These are phyloP conservation scores for Vaccinium darrowii DNA, from an alignment of 148 eudicot genomes.

Conservation along the genomic window DNA sequence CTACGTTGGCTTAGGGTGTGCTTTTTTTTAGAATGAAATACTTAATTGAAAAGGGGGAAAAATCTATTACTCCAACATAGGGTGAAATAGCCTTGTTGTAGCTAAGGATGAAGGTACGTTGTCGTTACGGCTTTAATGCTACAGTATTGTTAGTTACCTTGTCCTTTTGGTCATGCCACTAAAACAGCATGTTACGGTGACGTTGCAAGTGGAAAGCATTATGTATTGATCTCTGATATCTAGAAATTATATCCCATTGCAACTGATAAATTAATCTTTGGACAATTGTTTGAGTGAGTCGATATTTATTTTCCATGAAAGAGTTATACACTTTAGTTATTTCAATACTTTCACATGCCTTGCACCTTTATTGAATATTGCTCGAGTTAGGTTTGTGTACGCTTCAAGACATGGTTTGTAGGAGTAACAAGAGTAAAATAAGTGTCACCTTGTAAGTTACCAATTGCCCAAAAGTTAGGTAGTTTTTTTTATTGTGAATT, in stretches of 20 bases:
- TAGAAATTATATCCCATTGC: neutral
- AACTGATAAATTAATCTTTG: neutral
- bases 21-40: no score
- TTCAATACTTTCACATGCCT: neutral
- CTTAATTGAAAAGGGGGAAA: no score
- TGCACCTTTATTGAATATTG: neutral
- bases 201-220: neutral
- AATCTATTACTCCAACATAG: no score
- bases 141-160: neutral
- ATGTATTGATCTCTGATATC: neutral
- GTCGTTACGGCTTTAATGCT: neutral
- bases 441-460: neutral
- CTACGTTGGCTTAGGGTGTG: no score
- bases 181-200: neutral
- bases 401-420: neutral
- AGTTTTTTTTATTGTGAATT: neutral
- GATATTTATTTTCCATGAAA: neutral
- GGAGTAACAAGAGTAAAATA: neutral
- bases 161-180: neutral
- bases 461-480: neutral
- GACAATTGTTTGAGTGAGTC: neutral
- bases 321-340: neutral
- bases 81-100: neutral
- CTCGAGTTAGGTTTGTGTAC: neutral
- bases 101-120: neutral